Percentiles rank a stretch among this genome's conserved stretches.
These are phyloP conservation scores for Barnettozyma populi DNA, from an alignment of 805 yeast species.

Conservation along the genomic window DNA sequence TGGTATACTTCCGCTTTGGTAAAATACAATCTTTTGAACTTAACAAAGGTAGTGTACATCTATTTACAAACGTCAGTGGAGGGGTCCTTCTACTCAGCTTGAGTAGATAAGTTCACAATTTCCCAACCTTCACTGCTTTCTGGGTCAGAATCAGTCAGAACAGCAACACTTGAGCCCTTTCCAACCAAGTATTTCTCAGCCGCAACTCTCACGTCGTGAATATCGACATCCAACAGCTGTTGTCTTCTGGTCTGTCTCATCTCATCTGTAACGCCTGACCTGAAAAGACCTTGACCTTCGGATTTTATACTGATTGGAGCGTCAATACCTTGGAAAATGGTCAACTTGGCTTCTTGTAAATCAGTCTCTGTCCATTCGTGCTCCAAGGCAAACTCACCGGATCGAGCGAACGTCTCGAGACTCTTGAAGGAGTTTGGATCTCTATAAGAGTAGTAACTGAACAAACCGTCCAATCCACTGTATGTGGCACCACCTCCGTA, in stretches of 20 bases:
- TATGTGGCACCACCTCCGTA: conserved; percentile 94
- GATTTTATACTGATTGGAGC: conserved; percentile 78
- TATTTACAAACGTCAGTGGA: neutral
- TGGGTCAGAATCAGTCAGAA: conserved; percentile 35
- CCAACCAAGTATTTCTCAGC: conserved; percentile 58
- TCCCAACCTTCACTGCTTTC: conserved; percentile 16
- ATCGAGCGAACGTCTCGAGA: conserved; percentile 47
- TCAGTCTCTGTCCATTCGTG: conserved; percentile 56
- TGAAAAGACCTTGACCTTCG: conserved; percentile 67
- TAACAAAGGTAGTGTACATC: neutral
- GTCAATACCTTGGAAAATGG: conserved; percentile 87
- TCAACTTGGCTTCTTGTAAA: conserved; percentile 82
- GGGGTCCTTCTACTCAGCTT: neutral
- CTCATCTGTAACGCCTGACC: conserved; percentile 67
- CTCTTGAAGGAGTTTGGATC: conserved; percentile 86
- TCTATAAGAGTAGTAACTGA: conserved; percentile 84
- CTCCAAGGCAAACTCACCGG: conserved; percentile 44
- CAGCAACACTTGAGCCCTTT: conserved; percentile 30
- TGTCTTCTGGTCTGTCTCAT: conserved; percentile 79
- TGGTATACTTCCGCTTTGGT: neutral
- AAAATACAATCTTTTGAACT: neutral
- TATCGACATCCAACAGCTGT: conserved; percentile 58
- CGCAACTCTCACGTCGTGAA: conserved; percentile 55
- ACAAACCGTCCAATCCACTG: conserved; percentile 73
- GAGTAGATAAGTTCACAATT: conserved; percentile 15